phyloP scores from a whole-genome alignment of 129 eudicot species.

The Chrysanthemum makinoi region DNA sequence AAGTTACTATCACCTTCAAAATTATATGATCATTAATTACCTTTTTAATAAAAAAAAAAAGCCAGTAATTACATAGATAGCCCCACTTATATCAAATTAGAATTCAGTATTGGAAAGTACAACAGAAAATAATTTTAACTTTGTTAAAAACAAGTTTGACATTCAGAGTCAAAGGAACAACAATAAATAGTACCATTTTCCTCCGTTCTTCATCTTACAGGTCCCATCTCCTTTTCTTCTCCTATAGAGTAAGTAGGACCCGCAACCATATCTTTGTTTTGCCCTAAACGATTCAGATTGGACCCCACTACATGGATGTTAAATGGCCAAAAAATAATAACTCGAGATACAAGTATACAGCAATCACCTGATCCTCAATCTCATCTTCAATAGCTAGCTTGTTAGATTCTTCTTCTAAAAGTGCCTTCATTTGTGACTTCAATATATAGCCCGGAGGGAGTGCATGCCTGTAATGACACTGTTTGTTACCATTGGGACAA shows the following conservation, averaged over 20 bases:
- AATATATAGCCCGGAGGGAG: constrained; percentile 82
- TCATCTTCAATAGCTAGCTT: constrained; percentile 65
- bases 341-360: neutral
- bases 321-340: neutral
- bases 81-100: neutral
- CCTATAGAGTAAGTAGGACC: constrained; percentile 5
- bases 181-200: constrained; percentile 19
- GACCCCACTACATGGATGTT: constrained; percentile 15
- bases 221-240: constrained; percentile 7
- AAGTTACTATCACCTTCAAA: neutral
- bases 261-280: constrained; percentile 13
- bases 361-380: constrained; percentile 53
- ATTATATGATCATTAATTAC: constrained; percentile 12
- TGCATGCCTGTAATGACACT: constrained; percentile 90
- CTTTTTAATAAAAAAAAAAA: neutral
- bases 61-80: neutral
- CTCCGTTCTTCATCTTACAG: constrained; percentile 10
- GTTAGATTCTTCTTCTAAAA: constrained; percentile 62
- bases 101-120: constrained; percentile 1
- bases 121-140: neutral
- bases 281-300: neutral
- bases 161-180: constrained; percentile 19
- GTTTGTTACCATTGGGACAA: constrained; percentile 93
- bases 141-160: constrained; percentile 15
- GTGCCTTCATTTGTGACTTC: constrained; percentile 71